Conservation (phyloP, 768 basidiomycete genomes). For the Suillus alpinus region DNA sequence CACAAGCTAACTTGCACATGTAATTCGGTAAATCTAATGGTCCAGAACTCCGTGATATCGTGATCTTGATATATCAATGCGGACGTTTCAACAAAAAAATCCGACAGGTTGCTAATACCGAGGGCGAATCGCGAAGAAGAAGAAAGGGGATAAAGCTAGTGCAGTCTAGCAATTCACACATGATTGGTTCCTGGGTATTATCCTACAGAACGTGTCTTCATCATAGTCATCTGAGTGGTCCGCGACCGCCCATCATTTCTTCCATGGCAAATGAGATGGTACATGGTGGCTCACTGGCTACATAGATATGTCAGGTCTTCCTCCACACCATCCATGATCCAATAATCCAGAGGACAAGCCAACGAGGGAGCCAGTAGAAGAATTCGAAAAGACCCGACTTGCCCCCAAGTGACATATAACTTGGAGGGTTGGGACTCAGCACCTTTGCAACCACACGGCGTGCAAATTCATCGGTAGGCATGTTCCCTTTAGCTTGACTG, state of each 20-base stretch:
- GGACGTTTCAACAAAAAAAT: neutral
- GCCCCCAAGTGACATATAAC: conserved; percentile 50
- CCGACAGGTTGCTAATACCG: neutral
- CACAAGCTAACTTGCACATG: no score
- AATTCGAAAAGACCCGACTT: conserved; percentile 25
- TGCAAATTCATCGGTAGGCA: conserved; percentile 56
- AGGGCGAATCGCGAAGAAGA: conserved; percentile 15
- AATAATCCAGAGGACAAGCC: conserved; percentile 19
- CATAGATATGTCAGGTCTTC: neutral
- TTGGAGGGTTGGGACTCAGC: conserved; percentile 45
- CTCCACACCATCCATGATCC: neutral
- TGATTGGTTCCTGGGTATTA: neutral
- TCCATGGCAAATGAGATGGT: neutral
- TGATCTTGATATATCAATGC: neutral
- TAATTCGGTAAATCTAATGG: no score
- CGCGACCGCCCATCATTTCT: neutral
- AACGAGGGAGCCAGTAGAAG: conserved; percentile 23
- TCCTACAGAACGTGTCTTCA: neutral
- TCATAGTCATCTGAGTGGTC: neutral
- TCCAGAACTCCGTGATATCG: no score
- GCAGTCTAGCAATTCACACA: neutral
- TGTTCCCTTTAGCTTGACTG: conserved; percentile 49
- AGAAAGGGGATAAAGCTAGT: conserved; percentile 14
- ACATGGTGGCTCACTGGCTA: neutral
- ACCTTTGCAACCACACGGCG: conserved; percentile 47